Conservation (phyloP, 176 grass and related monocot genomes). For the Ensete ventricosum region DNA sequence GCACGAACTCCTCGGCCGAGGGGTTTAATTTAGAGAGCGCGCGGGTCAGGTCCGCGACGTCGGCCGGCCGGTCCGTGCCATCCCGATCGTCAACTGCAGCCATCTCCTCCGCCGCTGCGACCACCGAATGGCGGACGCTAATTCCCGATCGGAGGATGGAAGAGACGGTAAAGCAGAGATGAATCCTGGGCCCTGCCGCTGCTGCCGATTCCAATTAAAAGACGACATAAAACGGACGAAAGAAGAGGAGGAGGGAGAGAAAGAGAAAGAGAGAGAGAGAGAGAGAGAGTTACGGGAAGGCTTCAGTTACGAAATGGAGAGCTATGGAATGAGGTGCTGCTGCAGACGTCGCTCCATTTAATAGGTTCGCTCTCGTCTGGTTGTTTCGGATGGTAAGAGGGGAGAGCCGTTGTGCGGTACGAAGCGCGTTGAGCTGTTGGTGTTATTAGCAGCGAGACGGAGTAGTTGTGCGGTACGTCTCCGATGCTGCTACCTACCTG, state of each 20-base stretch:
- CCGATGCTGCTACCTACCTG: too few relatives aligned
- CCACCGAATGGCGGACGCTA: neutral
- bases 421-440: neutral
- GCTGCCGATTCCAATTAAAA: neutral
- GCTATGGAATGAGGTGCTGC: neutral
- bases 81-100: neutral
- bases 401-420: neutral
- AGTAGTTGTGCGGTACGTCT: too few relatives aligned
- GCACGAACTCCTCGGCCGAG: slow-evolving; percentile 11
- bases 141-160: neutral
- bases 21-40: slow-evolving; percentile 11
- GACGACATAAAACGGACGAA: neutral
- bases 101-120: neutral
- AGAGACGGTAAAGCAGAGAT: neutral
- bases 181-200: neutral
- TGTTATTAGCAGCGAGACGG: too few relatives aligned
- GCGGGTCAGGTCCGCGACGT: neutral
- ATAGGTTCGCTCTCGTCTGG: neutral
- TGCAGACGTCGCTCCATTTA: neutral
- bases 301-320: neutral
- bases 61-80: neutral
- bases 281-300: neutral
- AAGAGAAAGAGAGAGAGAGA: too few relatives aligned
- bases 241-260: neutral
- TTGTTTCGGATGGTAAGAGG: neutral